These are phyloP conservation scores for Limnanthes douglasii DNA, from an alignment of 345 rosid genomes.

Conservation along the genomic window DNA sequence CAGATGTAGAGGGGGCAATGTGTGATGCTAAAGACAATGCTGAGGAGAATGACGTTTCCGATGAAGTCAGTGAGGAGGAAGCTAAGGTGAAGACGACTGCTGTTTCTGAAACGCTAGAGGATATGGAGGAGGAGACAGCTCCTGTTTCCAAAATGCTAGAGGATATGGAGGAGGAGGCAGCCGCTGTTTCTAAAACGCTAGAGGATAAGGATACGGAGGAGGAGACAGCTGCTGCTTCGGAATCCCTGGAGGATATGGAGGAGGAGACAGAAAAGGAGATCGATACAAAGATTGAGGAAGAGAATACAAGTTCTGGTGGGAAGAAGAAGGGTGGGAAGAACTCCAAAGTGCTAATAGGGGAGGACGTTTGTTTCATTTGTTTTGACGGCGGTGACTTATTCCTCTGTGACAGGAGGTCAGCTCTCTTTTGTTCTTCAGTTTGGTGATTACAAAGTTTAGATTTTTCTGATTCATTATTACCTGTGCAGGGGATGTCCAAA, in stretches of 20 bases:
- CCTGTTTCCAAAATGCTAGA: no score
- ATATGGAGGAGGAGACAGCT: no score
- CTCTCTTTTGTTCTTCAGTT: constrained; percentile 4
- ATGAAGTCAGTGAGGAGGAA: no score
- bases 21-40: no score
- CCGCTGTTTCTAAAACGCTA: no score
- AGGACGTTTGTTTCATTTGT: constrained; percentile 97
- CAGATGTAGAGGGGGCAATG: no score
- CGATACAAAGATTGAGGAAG: constrained; percentile 35
- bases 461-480: constrained; percentile 3
- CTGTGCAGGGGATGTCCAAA: constrained; percentile 97
- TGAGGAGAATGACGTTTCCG: no score
- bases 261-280: constrained; percentile 23
- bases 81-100: no score
- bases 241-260: constrained; percentile 13
- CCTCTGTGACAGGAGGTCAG: constrained; percentile 93
- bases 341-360: constrained; percentile 29
- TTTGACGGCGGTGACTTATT: constrained; percentile 96
- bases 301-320: constrained; percentile 25
- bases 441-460: constrained; percentile 1
- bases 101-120: no score
- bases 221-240: constrained; percentile 16
- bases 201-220: constrained; percentile 11
- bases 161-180: no score
- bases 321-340: constrained; percentile 70